phyloP scores from a whole-genome alignment of 2,329 filamentous ascomycete genomes.

The Colletotrichum navitas region DNA sequence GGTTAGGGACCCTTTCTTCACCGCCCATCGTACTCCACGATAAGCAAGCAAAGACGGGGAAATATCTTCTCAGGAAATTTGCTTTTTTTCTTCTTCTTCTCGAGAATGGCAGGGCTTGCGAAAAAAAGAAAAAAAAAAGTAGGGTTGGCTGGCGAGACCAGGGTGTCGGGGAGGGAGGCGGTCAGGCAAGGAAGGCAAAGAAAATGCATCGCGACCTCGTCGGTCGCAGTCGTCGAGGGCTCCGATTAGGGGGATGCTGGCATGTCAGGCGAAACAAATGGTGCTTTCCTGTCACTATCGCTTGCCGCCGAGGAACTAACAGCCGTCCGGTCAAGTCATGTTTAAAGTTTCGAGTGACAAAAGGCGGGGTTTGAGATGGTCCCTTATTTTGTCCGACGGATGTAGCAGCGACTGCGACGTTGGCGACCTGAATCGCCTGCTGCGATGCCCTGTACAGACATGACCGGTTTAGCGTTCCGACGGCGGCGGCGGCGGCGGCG shows the following conservation, averaged over 20 bases:
- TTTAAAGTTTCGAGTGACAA: slow-evolving; percentile 7
- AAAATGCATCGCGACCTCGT: background rate
- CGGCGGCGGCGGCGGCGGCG: background rate
- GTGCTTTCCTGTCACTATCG: slow-evolving; percentile 8
- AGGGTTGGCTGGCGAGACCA: background rate
- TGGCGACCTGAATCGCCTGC: slow-evolving; percentile 1
- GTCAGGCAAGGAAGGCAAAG: slow-evolving; percentile 9
- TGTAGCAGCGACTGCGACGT: background rate
- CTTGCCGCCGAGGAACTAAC: background rate
- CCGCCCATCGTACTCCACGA: slow-evolving; percentile 24
- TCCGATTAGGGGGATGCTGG: background rate
- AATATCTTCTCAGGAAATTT: background rate
- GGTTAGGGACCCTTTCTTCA: slow-evolving; percentile 18
- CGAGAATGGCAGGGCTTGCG: background rate
- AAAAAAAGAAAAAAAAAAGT: background rate
- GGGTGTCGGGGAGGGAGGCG: background rate
- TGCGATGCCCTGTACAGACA: background rate
- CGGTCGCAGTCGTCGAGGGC: background rate
- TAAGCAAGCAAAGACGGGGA: background rate
- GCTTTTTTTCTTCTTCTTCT: background rate
- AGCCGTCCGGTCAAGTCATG: background rate
- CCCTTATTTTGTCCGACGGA: background rate
- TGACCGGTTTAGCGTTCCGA: slow-evolving; percentile 23
- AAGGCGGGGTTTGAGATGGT: slow-evolving; percentile 2
- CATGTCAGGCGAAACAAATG: slow-evolving; percentile 19